Conservation (phyloP, 148 eudicot species). For the Rhododendron vialii region DNA sequence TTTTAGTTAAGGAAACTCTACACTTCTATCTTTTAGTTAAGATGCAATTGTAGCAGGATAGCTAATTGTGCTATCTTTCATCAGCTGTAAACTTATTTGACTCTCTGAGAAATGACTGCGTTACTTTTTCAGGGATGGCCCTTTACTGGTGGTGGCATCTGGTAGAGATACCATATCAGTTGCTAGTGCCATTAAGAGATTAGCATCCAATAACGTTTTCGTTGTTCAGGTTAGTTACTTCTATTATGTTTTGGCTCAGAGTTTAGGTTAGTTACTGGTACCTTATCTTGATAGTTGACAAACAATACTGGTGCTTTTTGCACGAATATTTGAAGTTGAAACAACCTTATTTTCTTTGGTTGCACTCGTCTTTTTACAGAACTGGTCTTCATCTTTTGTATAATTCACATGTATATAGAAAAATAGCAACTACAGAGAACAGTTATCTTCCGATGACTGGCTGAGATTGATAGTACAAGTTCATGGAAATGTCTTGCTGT, state of each 20-base stretch:
- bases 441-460: neutral
- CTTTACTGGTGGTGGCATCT: conserved; percentile 88
- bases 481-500: neutral
- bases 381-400: neutral
- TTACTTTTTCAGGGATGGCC: conserved; percentile 71
- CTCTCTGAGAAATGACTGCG: neutral
- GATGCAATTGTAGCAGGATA: neutral
- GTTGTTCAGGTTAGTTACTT: conserved; percentile 74
- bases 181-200: conserved; percentile 78
- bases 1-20: neutral
- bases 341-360: neutral
- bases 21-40: neutral
- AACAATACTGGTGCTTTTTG: neutral
- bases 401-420: neutral
- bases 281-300: neutral
- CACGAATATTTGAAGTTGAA: neutral
- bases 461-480: neutral
- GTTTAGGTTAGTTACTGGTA: neutral
- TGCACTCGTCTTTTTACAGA: neutral
- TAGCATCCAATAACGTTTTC: conserved; percentile 87
- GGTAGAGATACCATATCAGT: conserved; percentile 92
- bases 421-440: neutral
- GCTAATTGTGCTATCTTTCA: neutral
- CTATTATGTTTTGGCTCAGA: neutral
- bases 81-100: neutral